phyloP scores from a whole-genome alignment of 1,284 basidiomycete genomes.

The Pascua sp. region DNA sequence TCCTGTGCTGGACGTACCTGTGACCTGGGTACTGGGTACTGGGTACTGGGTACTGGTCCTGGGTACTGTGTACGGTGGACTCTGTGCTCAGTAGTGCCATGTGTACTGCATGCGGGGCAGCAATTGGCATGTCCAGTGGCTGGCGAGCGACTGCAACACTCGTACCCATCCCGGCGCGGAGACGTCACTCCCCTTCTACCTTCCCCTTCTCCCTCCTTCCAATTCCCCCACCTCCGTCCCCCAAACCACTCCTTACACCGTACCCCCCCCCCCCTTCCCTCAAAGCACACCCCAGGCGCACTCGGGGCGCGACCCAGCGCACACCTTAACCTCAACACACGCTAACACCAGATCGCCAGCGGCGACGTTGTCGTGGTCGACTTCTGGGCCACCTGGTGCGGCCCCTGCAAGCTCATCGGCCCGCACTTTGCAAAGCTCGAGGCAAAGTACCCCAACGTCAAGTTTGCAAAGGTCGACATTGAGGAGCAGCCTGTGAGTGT shows the following conservation, averaged over 20 bases:
- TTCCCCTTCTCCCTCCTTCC: neutral
- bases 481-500: constrained; percentile 53
- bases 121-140: too few relatives aligned
- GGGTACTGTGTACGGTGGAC: too few relatives aligned
- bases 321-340: neutral
- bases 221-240: neutral
- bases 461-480: constrained; percentile 79
- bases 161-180: too few relatives aligned
- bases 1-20: too few relatives aligned
- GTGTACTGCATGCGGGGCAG: too few relatives aligned
- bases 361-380: constrained; percentile 65
- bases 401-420: constrained; percentile 72
- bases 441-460: constrained; percentile 55
- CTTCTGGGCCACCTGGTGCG: constrained; percentile 62
- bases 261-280: too few relatives aligned
- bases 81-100: too few relatives aligned
- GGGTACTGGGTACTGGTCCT: too few relatives aligned
- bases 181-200: too few relatives aligned
- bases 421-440: constrained; percentile 71
- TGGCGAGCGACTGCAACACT: too few relatives aligned
- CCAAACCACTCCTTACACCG: neutral
- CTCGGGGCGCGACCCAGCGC: too few relatives aligned
- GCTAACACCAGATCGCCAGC: constrained; percentile 56
- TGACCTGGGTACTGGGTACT: too few relatives aligned
- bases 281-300: neutral